phyloP scores from a whole-genome alignment of 2,329 filamentous ascomycete genomes.

The Exophiala oligosperma region DNA sequence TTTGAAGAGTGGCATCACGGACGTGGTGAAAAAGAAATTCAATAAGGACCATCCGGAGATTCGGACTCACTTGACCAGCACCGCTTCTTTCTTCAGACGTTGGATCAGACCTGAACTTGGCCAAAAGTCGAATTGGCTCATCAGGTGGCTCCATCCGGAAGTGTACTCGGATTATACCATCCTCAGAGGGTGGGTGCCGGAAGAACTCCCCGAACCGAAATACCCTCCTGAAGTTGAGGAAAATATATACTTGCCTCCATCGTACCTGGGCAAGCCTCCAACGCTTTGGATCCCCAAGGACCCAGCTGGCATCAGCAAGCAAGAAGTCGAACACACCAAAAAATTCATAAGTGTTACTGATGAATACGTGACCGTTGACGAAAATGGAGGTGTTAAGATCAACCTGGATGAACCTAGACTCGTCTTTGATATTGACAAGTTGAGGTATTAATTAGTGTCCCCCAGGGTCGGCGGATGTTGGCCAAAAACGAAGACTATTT shows the following conservation, averaged over 20 bases:
- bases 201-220: constrained; percentile 41
- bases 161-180: constrained; percentile 21
- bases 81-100: constrained; percentile 15
- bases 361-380: constrained; percentile 21
- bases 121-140: constrained; percentile 38
- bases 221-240: constrained; percentile 63
- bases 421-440: constrained; percentile 16
- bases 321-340: constrained; percentile 69
- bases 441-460: constrained; percentile 14
- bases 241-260: constrained; percentile 73
- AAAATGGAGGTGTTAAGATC: constrained; percentile 17
- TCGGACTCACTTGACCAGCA: neutral
- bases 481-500: too few relatives aligned
- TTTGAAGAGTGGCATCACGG: constrained; percentile 15
- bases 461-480: too few relatives aligned
- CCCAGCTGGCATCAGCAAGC: constrained; percentile 68
- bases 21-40: constrained; percentile 15
- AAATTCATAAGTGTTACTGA: constrained; percentile 22
- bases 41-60: constrained; percentile 14
- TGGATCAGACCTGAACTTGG: constrained; percentile 19
- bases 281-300: constrained; percentile 82
- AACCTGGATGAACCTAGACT: constrained; percentile 15
- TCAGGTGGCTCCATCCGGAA: constrained; percentile 31
- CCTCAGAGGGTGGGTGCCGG: constrained; percentile 22
- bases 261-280: constrained; percentile 61